A percentile compares a stretch with the other conserved stretches of the same genome.
Evolutionary conservation across 2,329 filamentous ascomycete species (phyloP).

Genomic region (Fusarium burgessii): DNA sequence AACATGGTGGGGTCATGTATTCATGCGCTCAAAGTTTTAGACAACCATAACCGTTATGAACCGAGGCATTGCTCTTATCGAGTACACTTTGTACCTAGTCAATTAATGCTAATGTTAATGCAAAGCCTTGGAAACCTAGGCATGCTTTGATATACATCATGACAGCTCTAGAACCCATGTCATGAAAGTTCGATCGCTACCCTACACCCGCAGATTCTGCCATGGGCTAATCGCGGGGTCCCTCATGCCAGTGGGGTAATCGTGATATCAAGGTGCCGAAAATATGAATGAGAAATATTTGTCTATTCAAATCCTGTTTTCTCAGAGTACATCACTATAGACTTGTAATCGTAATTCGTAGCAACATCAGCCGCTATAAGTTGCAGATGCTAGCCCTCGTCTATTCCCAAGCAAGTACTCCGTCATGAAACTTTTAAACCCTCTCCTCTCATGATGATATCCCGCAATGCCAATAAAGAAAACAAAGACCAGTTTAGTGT

Average conservation of each 20-base stretch:
- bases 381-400: conserved; percentile 32
- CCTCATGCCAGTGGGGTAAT: conserved; percentile 43
- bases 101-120: neutral
- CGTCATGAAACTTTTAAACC: conserved; percentile 24
- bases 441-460: conserved; percentile 8
- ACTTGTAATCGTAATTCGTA: conserved; percentile 7
- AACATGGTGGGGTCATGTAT: neutral
- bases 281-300: neutral
- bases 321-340: neutral
- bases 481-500: conserved; percentile 32
- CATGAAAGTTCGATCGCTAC: conserved; percentile 15
- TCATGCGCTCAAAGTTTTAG: neutral
- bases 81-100: neutral
- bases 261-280: neutral
- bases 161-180: conserved; percentile 2
- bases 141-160: neutral
- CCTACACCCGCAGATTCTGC: conserved; percentile 43
- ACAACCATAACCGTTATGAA: neutral
- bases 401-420: conserved; percentile 36
- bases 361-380: conserved; percentile 4
- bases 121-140: neutral
- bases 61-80: neutral
- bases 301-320: neutral
- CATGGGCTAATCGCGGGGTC: conserved; percentile 43
- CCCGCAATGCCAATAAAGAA: neutral